phyloP scores from a whole-genome alignment of 1,284 basidiomycete genomes.

The Entoloma clypeatum region DNA sequence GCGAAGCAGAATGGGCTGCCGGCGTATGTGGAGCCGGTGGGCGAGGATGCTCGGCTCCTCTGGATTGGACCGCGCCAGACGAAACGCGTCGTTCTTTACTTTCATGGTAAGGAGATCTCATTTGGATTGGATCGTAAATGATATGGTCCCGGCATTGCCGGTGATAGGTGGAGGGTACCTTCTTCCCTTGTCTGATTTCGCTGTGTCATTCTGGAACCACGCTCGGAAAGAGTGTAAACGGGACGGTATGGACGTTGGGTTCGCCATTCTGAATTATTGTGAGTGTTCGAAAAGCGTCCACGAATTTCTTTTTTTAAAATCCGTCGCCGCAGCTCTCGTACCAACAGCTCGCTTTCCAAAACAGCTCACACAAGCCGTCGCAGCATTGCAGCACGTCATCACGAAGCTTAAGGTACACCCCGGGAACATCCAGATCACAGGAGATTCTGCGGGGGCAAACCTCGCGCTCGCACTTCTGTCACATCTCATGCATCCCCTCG shows the following conservation, averaged over 20 bases:
- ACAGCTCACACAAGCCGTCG: slow-evolving; percentile 32
- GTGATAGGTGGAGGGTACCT: slow-evolving; percentile 34
- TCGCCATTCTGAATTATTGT: slow-evolving; percentile 34
- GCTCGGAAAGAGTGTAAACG: slow-evolving; percentile 23
- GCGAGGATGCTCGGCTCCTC: slow-evolving; percentile 27
- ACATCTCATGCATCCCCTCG: slow-evolving; percentile 32
- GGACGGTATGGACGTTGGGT: slow-evolving; percentile 24
- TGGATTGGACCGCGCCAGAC: slow-evolving; percentile 37
- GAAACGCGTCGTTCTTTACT: slow-evolving; percentile 35
- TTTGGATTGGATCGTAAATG: not conserved
- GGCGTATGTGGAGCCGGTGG: slow-evolving; percentile 26
- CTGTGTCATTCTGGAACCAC: slow-evolving; percentile 27
- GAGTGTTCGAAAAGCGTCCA: slow-evolving; percentile 11
- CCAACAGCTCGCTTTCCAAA: slow-evolving; percentile 32
- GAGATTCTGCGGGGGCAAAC: slow-evolving; percentile 47
- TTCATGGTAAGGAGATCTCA: slow-evolving; percentile 31
- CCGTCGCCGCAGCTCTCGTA: slow-evolving; percentile 19
- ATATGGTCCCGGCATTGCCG: not conserved
- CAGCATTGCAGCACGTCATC: slow-evolving; percentile 33
- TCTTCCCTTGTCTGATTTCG: slow-evolving; percentile 21
- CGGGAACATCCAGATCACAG: slow-evolving; percentile 47
- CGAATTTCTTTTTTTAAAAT: not conserved
- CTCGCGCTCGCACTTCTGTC: slow-evolving; percentile 43
- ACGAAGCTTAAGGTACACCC: slow-evolving; percentile 35
- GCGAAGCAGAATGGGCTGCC: slow-evolving; percentile 21